A percentile compares a stretch with the other conserved stretches of the same genome.
Conservation (phyloP, 768 basidiomycete species). For the Tulasnella sp. region DNA sequence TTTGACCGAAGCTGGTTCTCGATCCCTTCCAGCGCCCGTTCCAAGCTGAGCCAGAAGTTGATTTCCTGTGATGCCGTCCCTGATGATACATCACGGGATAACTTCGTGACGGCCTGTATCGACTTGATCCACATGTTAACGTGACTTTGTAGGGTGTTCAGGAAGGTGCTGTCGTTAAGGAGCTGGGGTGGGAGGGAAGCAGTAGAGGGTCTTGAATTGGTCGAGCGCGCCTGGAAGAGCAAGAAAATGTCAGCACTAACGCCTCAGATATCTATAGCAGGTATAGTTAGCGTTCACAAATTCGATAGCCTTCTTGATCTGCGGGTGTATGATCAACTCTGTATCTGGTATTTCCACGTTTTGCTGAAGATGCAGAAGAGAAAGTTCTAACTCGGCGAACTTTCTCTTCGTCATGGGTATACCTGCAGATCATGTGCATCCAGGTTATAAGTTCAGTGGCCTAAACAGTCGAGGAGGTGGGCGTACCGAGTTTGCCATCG, state of each 20-base stretch:
- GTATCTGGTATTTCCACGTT: constrained; percentile 99
- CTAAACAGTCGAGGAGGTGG: neutral
- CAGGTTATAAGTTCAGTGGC: neutral
- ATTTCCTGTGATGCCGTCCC: constrained; percentile 98
- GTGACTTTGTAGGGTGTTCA: constrained; percentile 85
- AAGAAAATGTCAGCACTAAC: neutral
- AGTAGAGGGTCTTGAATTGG: constrained; percentile 55
- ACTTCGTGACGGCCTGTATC: constrained; percentile 91
- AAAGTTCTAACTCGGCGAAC: constrained; percentile 94
- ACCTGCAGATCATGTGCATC: constrained; percentile 28
- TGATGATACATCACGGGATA: constrained; percentile 84
- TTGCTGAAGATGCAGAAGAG: constrained; percentile 89
- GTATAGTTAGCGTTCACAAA: constrained; percentile 32
- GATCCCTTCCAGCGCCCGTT: constrained; percentile 86
- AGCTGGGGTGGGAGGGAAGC: constrained; percentile 63
- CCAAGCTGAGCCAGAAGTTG: constrained; percentile 96
- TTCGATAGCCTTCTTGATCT: constrained; percentile 80
- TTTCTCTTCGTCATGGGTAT: constrained; percentile 99
- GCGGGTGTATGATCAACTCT: constrained; percentile 81
- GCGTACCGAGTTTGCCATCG: constrained; percentile 73
- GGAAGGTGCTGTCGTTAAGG: constrained; percentile 79
- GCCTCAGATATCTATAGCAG: constrained; percentile 19
- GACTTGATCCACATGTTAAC: constrained; percentile 98
- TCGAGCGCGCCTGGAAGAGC: constrained; percentile 35
- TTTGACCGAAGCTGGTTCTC: constrained; percentile 86